These are phyloP conservation scores for Triticum aestivum DNA, from an alignment of 176 grass and related monocot genomes.

Conservation along the genomic window DNA sequence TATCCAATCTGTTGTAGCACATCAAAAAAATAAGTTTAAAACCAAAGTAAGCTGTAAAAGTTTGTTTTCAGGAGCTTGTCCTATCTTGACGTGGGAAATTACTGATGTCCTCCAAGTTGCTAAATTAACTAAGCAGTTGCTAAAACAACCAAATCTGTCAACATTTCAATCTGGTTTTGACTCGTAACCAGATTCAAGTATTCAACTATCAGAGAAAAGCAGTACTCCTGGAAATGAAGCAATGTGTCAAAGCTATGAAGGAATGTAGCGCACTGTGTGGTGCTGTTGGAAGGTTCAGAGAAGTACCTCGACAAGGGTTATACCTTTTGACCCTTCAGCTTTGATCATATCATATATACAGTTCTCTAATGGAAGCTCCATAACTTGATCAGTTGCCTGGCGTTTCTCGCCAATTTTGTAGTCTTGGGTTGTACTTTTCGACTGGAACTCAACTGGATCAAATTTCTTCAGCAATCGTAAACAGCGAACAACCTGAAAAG, in stretches of 20 bases:
- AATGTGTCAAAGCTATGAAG: constrained; percentile 4
- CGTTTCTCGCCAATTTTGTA: constrained; percentile 68
- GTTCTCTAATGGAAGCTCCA: constrained; percentile 84
- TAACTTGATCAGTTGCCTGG: constrained; percentile 77
- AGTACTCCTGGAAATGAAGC: constrained; percentile 20
- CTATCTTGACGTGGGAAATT: constrained; percentile 20
- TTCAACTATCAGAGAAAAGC: constrained; percentile 6
- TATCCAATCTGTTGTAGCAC: neutral
- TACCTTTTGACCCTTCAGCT: constrained; percentile 78
- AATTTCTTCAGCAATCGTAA: constrained; percentile 80
- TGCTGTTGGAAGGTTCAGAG: constrained; percentile 9
- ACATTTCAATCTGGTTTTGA: neutral
- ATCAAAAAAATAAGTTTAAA: neutral
- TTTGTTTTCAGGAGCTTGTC: neutral
- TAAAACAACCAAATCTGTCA: neutral
- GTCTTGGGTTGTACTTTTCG: constrained; percentile 45
- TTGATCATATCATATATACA: constrained; percentile 96
- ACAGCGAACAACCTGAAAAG: constrained; percentile 73
- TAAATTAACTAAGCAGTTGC: constrained; percentile 20
- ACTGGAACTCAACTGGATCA: constrained; percentile 78
- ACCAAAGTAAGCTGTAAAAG: neutral
- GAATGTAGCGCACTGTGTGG: neutral
- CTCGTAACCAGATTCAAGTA: constrained; percentile 24
- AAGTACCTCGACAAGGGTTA: constrained; percentile 88
- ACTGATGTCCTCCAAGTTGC: neutral